Percentiles rank a stretch among this genome's conserved stretches.
phyloP scores from a whole-genome alignment of 345 rosid species.

The Gossypium sturtianum region DNA sequence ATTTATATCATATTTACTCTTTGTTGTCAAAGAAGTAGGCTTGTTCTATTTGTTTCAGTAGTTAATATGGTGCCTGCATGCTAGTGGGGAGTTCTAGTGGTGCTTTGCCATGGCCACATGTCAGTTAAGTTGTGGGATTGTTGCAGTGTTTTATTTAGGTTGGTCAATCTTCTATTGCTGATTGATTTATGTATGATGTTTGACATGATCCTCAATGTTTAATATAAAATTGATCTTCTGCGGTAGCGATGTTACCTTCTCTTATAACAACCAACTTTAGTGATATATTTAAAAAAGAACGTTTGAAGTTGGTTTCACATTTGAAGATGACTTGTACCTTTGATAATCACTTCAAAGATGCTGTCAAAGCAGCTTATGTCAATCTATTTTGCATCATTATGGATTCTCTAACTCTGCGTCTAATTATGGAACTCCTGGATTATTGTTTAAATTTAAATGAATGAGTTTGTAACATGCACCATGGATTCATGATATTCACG shows the following conservation, averaged over 20 bases:
- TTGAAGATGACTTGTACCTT: not conserved
- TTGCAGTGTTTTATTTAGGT: not conserved
- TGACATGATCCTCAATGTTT: not conserved
- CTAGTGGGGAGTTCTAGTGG: not conserved
- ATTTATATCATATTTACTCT: not conserved
- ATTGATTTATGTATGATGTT: not conserved
- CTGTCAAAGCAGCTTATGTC: not conserved
- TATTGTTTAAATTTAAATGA: not conserved
- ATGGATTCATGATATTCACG: not conserved
- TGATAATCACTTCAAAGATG: not conserved
- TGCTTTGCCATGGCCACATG: not conserved
- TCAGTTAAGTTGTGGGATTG: not conserved
- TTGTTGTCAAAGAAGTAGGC: not conserved
- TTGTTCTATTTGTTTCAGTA: not conserved
- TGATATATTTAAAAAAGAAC: not conserved
- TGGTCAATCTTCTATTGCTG: not conserved
- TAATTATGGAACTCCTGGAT: not conserved
- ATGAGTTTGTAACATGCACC: not conserved
- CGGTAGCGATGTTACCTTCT: not conserved
- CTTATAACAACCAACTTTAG: not conserved
- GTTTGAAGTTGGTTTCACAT: not conserved
- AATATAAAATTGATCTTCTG: not conserved
- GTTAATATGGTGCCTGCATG: not conserved
- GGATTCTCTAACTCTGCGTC: not conserved
- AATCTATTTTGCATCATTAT: not conserved